Conservation (phyloP, 1,284 basidiomycete species). For the Erythrobasidium hasegawianum region DNA sequence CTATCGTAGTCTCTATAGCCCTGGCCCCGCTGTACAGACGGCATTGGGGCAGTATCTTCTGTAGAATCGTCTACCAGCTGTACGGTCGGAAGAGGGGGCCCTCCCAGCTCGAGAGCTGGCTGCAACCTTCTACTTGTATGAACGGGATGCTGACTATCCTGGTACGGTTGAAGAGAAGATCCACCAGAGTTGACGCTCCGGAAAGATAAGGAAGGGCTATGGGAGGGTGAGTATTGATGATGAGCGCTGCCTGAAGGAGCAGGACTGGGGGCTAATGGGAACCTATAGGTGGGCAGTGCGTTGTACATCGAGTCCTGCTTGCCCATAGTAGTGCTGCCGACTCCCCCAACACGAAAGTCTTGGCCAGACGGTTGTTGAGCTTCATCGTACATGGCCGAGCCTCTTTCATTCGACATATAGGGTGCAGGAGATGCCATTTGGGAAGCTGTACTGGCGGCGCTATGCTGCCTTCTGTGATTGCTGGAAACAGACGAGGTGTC, state of each 20-base stretch:
- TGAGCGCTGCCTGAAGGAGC: no score
- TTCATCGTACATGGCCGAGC: no score
- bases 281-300: constrained; percentile 25
- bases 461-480: no score
- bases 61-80: neutral
- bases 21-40: neutral
- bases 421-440: no score
- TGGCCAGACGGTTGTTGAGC: no score
- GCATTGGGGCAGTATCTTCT: neutral
- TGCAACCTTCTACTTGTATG: neutral
- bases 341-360: neutral
- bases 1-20: neutral
- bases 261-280: constrained; percentile 8
- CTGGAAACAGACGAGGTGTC: no score
- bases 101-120: neutral
- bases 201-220: constrained; percentile 2
- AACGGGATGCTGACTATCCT: neutral
- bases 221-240: neutral
- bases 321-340: neutral
- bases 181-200: no score
- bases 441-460: no score
- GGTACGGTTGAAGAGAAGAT: neutral
- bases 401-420: no score
- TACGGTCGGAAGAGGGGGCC: neutral
- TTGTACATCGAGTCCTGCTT: constrained; percentile 25